Evolutionary conservation across 306 rosid genomes (phyloP), one percentile per base, ranked within the genome.

Genomic region (Mimosa pudica): DNA sequence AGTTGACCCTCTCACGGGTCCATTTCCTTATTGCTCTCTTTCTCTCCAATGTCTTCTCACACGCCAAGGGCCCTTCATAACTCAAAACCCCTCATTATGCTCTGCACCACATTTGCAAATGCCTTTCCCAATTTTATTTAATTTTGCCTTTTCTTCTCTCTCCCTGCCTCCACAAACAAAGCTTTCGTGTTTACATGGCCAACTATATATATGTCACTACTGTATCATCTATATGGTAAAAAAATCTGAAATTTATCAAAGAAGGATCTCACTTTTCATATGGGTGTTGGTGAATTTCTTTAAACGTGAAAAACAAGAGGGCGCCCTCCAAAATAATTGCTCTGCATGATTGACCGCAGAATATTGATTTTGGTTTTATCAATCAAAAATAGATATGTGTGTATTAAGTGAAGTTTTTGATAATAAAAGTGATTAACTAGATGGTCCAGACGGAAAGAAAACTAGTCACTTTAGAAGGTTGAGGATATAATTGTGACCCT

Each of bases 1-100:
- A 72, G 89, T 91, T 89, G 97, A 91, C 97, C 85, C 86, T 38
- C 86, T 70, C 62, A n/a, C 61, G 58, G 84, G 64, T 83, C 81
- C 86, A 74, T 70, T 79, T 48, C 61, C 83, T 74, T 75, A 78
- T 55, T 55, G 73, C 70, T 77, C 67, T 90, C 77, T 71, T 90
- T 76, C 65, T 60, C 65, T 74, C 72, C 44, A 18, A 14, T 83
- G 80, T 82, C 77, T 16, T 2, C 60, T 16, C 60, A 17, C 60
- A 54, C 24, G 24, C 60, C 60, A 54, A 54, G 60, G 24, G 58
- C 58, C 58, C 58, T 52, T 14, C 17, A 52, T 42, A 70, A 84
- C 78, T 69, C 65, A 79, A 79, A 52, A 65, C 66, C 70, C 55
- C 47, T 77, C 38, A 44, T 67, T 67, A 77, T 80, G 72, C 57